phyloP scores from a whole-genome alignment of 176 grass and related monocot genomes.

The Hordeum vulgare region MorexV3_pseudomolecules_assembly NC_058521.1:210265168-210265667 shows the following conservation, averaged over 20 bases:
- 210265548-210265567: neutral
- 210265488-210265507: neutral
- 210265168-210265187: slow-evolving; percentile 26
- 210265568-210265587: neutral
- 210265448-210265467: neutral
- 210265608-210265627: neutral
- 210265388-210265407: neutral
- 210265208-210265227: slow-evolving; percentile 4
- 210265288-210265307: slow-evolving; percentile 13
- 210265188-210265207: slow-evolving; percentile 26
- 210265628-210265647: neutral
- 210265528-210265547: neutral
- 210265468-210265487: neutral
- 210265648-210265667: neutral
- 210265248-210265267: slow-evolving; percentile 11
- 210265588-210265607: neutral
- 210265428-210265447: neutral
- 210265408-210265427: neutral
- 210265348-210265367: neutral
- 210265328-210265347: neutral
- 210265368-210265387: neutral
- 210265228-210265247: slow-evolving; percentile 21
- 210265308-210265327: neutral
- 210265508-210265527: neutral
- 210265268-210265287: slow-evolving; percentile 37